Evolutionary conservation across 73 alveolate genomes (phyloP), one percentile per base, ranked within the genome.

Genomic region (Paramecium sexaurelia): DNA sequence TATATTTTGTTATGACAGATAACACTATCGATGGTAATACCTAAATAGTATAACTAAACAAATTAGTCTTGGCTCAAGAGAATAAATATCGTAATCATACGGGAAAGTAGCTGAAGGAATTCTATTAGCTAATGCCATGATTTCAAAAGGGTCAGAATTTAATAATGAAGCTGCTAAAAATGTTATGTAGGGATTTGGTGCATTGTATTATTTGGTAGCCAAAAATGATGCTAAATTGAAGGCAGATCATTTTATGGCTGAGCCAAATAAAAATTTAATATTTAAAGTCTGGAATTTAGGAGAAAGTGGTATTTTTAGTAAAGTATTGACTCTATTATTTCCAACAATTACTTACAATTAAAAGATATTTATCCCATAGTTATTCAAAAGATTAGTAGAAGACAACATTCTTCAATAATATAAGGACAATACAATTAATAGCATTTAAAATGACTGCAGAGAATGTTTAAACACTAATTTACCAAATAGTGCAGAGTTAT

Each of bases 221-320:
- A 68, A 40, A 43, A 22, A 88, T 20, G 73, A 51, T 36, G 94
- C 94, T 2, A 33, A 69, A 33, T 19, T 55, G 24, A 88, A 51
- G 32, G 94, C 94, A 40, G 84, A 88, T 26, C 91, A 68, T 69
- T 88, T 88, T 32, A 22, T 88, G 68, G 85, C 94, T 19, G 94
- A 88, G 43, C 94, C 94, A 15, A 55, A 82, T 69, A 68, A 75
- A 24, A 15, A 55, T 55, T n/a, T 56, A 3, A 84, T 84, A 39
- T 67, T 68, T 68, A 88, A 88, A 82, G 94, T 55, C 39, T 88
- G 94, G 94, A 88, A 88, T 71, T 68, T 88, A 13, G 83, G 78
- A 82, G 94, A 88, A 20, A 43, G 55, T n/a, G 94, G 94, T n/a
- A 20, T 88, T 7, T 57, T 69, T 3, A 43, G 73, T 32, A 19